A percentile compares a stretch with the other conserved stretches of the same genome.
Conservation (phyloP, 2,329 filamentous ascomycete species). For the Teratosphaeria nubilosa region DNA sequence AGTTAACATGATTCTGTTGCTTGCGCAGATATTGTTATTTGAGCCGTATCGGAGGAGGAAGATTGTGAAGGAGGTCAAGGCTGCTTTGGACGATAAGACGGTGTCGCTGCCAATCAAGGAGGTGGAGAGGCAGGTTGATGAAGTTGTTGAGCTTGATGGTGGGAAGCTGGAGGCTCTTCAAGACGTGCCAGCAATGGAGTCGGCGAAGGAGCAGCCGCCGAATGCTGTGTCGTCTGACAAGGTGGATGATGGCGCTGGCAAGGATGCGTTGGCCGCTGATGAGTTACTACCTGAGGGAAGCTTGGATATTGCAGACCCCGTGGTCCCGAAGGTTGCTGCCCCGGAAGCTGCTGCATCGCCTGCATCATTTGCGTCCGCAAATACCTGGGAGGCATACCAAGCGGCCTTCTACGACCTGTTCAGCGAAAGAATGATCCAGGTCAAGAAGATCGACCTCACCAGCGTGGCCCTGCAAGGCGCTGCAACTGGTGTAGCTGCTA, state of each 20-base stretch:
- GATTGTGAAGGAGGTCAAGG: slow-evolving; percentile 67
- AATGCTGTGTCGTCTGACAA: background rate
- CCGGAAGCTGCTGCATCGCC: background rate
- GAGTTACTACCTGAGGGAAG: slow-evolving; percentile 17
- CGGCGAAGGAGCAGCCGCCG: background rate
- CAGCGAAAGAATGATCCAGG: slow-evolving; percentile 34
- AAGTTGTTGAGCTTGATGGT: slow-evolving; percentile 10
- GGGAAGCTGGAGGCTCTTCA: background rate
- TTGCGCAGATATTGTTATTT: slow-evolving; percentile 62
- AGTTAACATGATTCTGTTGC: slow-evolving; percentile 80
- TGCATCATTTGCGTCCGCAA: background rate
- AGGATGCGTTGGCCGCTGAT: slow-evolving; percentile 8
- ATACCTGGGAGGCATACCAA: slow-evolving; percentile 5
- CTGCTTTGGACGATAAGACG: slow-evolving; percentile 60
- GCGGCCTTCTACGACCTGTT: slow-evolving; percentile 24
- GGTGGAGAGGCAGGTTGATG: slow-evolving; percentile 15
- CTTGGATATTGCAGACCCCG: slow-evolving; percentile 5
- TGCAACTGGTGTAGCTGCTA: slow-evolving; percentile 29
- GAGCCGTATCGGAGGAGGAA: slow-evolving; percentile 82
- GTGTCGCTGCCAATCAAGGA: slow-evolving; percentile 20
- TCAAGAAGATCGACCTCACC: slow-evolving; percentile 38
- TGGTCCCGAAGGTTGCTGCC: background rate
- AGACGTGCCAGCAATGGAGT: background rate
- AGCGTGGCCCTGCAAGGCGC: slow-evolving; percentile 35
- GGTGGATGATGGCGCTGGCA: slow-evolving; percentile 4